A percentile compares a stretch with the other conserved stretches of the same genome.
These are phyloP conservation scores for Ascoidea tarda DNA, from an alignment of 805 yeast species.

Conservation along the genomic window DNA sequence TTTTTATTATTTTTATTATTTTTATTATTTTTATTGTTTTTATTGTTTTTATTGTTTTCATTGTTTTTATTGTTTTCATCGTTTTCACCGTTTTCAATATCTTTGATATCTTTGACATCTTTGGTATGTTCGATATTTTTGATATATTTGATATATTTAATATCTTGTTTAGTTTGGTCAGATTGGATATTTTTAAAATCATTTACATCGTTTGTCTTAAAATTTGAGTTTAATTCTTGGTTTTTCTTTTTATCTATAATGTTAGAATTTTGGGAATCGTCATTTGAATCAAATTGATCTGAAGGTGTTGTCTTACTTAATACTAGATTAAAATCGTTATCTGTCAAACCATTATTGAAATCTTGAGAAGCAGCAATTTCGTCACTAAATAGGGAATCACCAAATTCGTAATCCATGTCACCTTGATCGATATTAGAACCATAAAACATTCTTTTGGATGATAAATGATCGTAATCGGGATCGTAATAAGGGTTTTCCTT, in stretches of 20 bases:
- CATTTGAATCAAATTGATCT: too few relatives aligned
- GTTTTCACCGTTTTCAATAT: constrained; percentile 13
- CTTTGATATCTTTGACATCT: constrained; percentile 12
- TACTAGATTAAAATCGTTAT: constrained; percentile 18
- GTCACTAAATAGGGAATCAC: constrained; percentile 12
- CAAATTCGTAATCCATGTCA: not conserved
- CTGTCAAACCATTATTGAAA: constrained; percentile 33
- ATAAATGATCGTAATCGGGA: constrained; percentile 4
- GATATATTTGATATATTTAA: too few relatives aligned
- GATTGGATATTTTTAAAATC: too few relatives aligned
- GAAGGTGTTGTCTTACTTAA: not conserved
- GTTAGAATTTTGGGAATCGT: too few relatives aligned
- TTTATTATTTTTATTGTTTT: constrained; percentile 19
- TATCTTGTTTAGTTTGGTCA: too few relatives aligned
- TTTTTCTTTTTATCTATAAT: too few relatives aligned
- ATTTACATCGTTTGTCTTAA: too few relatives aligned
- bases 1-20: not conserved
- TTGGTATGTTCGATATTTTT: too few relatives aligned
- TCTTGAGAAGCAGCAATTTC: constrained; percentile 37
- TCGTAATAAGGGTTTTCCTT: not conserved
- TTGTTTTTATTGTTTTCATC: constrained; percentile 10
- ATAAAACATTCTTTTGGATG: constrained; percentile 4
- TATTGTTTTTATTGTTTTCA: constrained; percentile 11
- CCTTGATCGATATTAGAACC: constrained; percentile 11
- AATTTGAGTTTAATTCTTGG: too few relatives aligned